Conservation (phyloP, 2,329 filamentous ascomycete species). For the Scedosporium minutisporum region DNA sequence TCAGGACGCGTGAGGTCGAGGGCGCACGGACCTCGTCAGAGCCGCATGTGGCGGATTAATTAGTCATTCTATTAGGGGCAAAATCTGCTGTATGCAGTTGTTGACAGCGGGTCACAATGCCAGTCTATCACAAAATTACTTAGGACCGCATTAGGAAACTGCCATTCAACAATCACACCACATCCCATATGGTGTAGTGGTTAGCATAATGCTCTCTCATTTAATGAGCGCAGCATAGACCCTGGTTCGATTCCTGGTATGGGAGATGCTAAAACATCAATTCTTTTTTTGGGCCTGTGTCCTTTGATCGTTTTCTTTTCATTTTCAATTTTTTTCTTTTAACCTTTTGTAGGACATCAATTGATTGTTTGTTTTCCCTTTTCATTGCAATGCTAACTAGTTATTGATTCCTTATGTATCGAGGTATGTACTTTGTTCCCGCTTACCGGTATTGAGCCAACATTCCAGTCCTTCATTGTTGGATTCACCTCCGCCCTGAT, state of each 20-base stretch:
- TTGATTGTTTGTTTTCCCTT: not conserved
- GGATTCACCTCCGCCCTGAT: no score
- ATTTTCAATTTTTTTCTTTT: not conserved
- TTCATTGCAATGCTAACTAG: no score
- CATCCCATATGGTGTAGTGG: constrained; percentile 1
- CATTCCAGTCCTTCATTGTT: no score
- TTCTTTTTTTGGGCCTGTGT: not conserved
- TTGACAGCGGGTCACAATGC: not conserved
- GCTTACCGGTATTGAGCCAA: no score
- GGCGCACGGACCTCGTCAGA: constrained; percentile 6
- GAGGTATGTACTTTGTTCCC: no score
- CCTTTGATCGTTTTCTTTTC: not conserved
- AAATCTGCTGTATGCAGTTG: not conserved
- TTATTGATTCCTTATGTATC: no score
- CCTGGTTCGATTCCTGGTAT: constrained; percentile 2
- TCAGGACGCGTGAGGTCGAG: constrained; percentile 7
- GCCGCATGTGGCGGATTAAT: constrained; percentile 5
- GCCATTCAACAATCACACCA: not conserved
- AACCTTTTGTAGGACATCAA: not conserved
- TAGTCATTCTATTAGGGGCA: not conserved
- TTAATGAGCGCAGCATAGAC: not conserved
- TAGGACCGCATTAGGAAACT: not conserved
- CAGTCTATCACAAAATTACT: not conserved
- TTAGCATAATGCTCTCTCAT: constrained; percentile 2
- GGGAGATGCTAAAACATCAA: not conserved